Percentiles rank a stretch among this genome's conserved stretches.
These are phyloP conservation scores for Cupressus sempervirens DNA, from an alignment of 75 land plant species.

Conservation along the genomic window DNA sequence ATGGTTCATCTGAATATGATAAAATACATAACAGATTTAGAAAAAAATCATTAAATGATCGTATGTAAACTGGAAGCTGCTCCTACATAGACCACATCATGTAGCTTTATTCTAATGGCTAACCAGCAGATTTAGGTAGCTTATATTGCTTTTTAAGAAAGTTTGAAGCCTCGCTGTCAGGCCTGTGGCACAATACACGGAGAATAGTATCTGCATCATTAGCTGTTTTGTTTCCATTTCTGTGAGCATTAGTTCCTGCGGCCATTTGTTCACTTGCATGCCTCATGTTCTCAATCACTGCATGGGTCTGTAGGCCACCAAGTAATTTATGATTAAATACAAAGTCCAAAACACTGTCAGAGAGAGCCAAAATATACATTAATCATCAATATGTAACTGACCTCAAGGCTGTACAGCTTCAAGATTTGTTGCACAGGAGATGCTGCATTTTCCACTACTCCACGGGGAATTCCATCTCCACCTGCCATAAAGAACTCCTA, in stretches of 20 bases:
- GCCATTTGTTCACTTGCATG: slow-evolving; percentile 56
- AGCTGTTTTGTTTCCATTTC: slow-evolving; percentile 45
- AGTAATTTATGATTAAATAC: background rate
- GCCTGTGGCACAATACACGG: slow-evolving; percentile 83
- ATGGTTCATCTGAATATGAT: background rate
- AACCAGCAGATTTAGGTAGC: slow-evolving; percentile 59
- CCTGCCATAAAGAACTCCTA: slow-evolving; percentile 98
- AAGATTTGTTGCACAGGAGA: slow-evolving; percentile 68
- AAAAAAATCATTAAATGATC: no score
- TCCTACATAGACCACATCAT: background rate
- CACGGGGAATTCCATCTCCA: slow-evolving; percentile 95
- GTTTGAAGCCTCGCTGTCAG: slow-evolving; percentile 79
- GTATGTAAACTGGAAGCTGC: background rate
- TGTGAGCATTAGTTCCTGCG: slow-evolving; percentile 32
- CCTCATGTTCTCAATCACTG: slow-evolving; percentile 73
- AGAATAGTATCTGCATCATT: slow-evolving; percentile 66
- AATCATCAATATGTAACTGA: slow-evolving; percentile 17
- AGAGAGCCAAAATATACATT: background rate
- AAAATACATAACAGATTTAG: no score
- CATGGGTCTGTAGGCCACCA: slow-evolving; percentile 61
- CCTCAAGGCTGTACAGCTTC: slow-evolving; percentile 76
- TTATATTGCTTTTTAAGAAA: slow-evolving; percentile 92
- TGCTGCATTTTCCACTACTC: slow-evolving; percentile 85
- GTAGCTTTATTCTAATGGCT: background rate
- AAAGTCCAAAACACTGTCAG: background rate